Percentiles rank a stretch among this genome's conserved stretches.
These are phyloP conservation scores for Cladobotryum mycophilum DNA, from an alignment of 2,329 filamentous ascomycete genomes.

Conservation along the genomic window DNA sequence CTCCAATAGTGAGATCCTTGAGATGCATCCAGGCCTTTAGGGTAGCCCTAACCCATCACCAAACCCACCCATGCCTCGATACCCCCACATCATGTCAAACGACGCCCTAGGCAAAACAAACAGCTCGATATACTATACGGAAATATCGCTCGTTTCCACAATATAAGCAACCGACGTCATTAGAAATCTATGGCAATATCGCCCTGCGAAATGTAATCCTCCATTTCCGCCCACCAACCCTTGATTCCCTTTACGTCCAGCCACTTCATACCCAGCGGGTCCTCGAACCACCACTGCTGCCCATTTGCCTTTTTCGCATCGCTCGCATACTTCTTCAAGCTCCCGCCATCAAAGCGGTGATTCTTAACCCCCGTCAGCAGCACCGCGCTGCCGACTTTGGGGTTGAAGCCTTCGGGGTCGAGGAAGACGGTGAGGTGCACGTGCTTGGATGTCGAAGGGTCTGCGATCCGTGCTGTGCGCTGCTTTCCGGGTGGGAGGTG, in stretches of 20 bases:
- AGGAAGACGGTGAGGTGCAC: slow-evolving; percentile 50
- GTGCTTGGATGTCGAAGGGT: slow-evolving; percentile 46
- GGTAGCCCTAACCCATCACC: no score
- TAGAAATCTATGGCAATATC: background rate
- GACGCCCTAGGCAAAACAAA: no score
- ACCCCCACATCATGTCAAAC: no score
- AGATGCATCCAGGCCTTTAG: no score
- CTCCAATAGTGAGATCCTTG: no score
- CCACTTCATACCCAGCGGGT: slow-evolving; percentile 42
- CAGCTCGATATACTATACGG: no score
- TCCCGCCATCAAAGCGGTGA: slow-evolving; percentile 45
- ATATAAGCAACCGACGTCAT: no score
- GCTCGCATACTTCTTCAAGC: slow-evolving; percentile 39
- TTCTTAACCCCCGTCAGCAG: slow-evolving; percentile 52
- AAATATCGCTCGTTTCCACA: no score
- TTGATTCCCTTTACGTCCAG: slow-evolving; percentile 41
- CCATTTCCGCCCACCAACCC: slow-evolving; percentile 37
- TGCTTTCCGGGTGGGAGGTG: slow-evolving; percentile 45
- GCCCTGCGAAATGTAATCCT: slow-evolving; percentile 5
- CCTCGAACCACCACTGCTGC: slow-evolving; percentile 46
- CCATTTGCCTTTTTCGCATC: slow-evolving; percentile 27
- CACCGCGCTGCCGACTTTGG: slow-evolving; percentile 42
- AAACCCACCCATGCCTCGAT: no score
- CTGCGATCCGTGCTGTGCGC: slow-evolving; percentile 44
- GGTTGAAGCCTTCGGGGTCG: slow-evolving; percentile 43